Conservation (phyloP, 1,284 basidiomycete genomes). For the Coniferiporia weirii region DNA sequence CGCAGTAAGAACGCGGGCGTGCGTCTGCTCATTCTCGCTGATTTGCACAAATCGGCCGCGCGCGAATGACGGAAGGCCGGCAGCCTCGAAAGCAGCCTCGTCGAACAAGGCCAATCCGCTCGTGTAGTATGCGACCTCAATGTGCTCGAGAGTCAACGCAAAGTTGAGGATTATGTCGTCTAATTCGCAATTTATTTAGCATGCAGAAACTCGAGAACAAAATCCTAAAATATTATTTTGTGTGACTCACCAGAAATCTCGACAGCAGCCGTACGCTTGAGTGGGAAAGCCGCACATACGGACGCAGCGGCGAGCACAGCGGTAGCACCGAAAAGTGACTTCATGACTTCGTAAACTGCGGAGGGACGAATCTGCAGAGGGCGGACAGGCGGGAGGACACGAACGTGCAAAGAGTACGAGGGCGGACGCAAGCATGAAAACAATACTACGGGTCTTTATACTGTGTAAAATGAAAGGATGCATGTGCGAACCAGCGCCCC, state of each 20-base stretch:
- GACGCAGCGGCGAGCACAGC: not conserved
- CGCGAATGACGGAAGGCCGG: constrained; percentile 50
- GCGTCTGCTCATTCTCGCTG: constrained; percentile 49
- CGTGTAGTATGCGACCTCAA: constrained; percentile 61
- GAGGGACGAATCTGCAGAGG: too few species aligned
- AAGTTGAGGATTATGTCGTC: constrained; percentile 35
- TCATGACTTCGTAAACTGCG: not conserved
- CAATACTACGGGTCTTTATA: too few species aligned
- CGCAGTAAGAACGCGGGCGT: constrained; percentile 41
- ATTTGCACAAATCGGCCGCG: constrained; percentile 50
- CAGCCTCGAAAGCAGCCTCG: constrained; percentile 43
- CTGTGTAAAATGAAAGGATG: too few species aligned
- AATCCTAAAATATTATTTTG: not conserved
- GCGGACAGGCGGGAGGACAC: too few species aligned
- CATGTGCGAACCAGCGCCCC: too few species aligned
- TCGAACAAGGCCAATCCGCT: constrained; percentile 40
- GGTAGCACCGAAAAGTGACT: not conserved
- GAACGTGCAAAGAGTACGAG: too few species aligned
- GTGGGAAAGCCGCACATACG: not conserved
- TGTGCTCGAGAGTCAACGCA: constrained; percentile 62
- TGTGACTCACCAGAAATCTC: not conserved
- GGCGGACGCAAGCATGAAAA: too few species aligned
- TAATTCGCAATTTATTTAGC: constrained; percentile 11
- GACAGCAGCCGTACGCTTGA: constrained; percentile 1
- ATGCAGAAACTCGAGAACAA: not conserved